Conservation (phyloP, 768 basidiomycete genomes). For the Boletus rufocinnamomeus region DNA sequence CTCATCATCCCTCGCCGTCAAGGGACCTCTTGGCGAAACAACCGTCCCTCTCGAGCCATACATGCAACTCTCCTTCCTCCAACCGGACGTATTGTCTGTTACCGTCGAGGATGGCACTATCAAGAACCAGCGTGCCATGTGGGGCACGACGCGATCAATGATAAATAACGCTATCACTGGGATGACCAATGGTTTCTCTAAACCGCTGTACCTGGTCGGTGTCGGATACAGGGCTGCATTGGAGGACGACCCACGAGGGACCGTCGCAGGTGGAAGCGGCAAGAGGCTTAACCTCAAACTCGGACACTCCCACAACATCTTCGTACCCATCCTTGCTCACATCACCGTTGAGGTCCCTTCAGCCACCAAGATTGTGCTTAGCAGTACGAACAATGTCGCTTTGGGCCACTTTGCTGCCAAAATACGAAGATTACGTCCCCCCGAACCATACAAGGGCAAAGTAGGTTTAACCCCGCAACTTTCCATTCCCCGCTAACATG, state of each 20-base stretch:
- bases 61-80: conserved; percentile 41
- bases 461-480: conserved; percentile 46
- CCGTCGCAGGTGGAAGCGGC: conserved; percentile 56
- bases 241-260: conserved; percentile 75
- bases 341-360: conserved; percentile 79
- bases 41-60: conserved; percentile 49
- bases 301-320: conserved; percentile 87
- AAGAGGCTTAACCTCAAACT: conserved; percentile 86
- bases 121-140: conserved; percentile 84
- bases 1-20: conserved; percentile 49
- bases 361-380: conserved; percentile 81
- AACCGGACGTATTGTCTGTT: conserved; percentile 38
- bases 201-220: conserved; percentile 87
- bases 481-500: conserved; percentile 4
- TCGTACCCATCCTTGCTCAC: conserved; percentile 76
- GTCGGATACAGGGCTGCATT: conserved; percentile 91
- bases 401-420: conserved; percentile 88
- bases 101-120: conserved; percentile 58
- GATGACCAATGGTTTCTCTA: conserved; percentile 84
- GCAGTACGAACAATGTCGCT: conserved; percentile 84
- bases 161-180: conserved; percentile 89
- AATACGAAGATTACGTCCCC: conserved; percentile 80
- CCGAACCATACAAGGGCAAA: conserved; percentile 98
- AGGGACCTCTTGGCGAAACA: conserved; percentile 57
- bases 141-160: conserved; percentile 93